phyloP scores from a whole-genome alignment of 1,284 basidiomycete species.

The Boletus mariae region DNA sequence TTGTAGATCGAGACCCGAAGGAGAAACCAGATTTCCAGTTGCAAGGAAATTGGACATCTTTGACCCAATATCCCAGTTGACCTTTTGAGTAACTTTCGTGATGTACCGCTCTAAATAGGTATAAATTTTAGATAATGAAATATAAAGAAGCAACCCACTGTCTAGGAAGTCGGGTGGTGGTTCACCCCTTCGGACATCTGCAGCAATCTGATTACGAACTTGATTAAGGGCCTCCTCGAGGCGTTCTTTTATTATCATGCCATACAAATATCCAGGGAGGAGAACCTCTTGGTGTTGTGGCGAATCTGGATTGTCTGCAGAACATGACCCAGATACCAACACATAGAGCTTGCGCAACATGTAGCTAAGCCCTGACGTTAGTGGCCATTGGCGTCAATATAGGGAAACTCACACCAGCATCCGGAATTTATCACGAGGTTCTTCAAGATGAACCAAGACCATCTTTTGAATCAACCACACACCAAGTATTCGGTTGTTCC shows the following conservation, averaged over 20 bases:
- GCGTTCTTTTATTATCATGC: conserved; percentile 98
- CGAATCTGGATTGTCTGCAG: conserved; percentile 97
- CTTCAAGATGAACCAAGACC: conserved; percentile 87
- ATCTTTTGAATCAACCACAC: conserved; percentile 83
- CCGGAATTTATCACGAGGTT: conserved; percentile 92
- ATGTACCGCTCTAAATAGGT: conserved; percentile 71
- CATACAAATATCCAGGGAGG: conserved; percentile 90
- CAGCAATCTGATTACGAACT: conserved; percentile 69
- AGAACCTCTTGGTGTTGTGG: conserved; percentile 98
- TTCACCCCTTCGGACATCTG: conserved; percentile 74
- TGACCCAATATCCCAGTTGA: conserved; percentile 90
- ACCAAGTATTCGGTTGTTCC: conserved; percentile 83
- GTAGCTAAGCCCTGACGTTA: conserved; percentile 49
- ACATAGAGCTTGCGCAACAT: conserved; percentile 98
- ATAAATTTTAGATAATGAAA: conserved; percentile 8
- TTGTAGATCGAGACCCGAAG: conserved; percentile 93
- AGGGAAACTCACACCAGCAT: conserved; percentile 72
- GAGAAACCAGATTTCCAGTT: conserved; percentile 94
- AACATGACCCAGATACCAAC: conserved; percentile 87
- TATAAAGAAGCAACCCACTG: conserved; percentile 45
- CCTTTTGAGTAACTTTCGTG: conserved; percentile 69
- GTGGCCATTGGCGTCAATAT: background rate
- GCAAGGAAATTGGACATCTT: conserved; percentile 94
- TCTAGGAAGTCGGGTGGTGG: conserved; percentile 83
- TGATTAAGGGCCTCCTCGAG: conserved; percentile 86